Conservation (phyloP, 1,284 basidiomycete genomes). For the Limonomyces culmigenus region DNA sequence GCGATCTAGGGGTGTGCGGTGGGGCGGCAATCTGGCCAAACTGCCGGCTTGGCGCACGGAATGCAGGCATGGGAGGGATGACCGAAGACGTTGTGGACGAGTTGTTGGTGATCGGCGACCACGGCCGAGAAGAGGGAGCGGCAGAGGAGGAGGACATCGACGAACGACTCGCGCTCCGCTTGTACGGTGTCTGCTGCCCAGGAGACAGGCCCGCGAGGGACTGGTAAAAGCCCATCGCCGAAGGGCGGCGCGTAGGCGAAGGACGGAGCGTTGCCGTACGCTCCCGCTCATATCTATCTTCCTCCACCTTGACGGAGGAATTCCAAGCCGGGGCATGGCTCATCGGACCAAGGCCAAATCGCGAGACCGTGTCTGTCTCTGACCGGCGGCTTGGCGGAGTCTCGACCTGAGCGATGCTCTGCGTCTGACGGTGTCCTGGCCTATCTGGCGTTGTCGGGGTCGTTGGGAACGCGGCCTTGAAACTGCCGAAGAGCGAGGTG, state of each 20-base stretch:
- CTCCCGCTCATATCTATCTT: neutral
- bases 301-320: slow-evolving; percentile 55
- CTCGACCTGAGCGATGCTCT: slow-evolving; percentile 54
- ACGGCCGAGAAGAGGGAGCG: too few relatives aligned
- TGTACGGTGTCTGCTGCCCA: slow-evolving; percentile 24
- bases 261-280: slow-evolving; percentile 12
- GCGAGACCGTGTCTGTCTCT: slow-evolving; percentile 8
- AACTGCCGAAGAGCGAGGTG: slow-evolving; percentile 37
- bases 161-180: slow-evolving; percentile 49
- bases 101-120: slow-evolving; percentile 61
- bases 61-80: slow-evolving; percentile 18
- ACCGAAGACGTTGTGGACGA: slow-evolving; percentile 50
- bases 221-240: slow-evolving; percentile 19
- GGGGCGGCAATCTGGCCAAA: slow-evolving; percentile 20
- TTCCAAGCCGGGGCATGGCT: slow-evolving; percentile 46
- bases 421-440: slow-evolving; percentile 46
- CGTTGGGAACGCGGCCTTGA: slow-evolving; percentile 19
- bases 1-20: slow-evolving; percentile 24
- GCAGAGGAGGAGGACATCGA: slow-evolving; percentile 67
- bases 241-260: slow-evolving; percentile 20
- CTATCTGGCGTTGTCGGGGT: slow-evolving; percentile 37
- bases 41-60: slow-evolving; percentile 12
- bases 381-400: slow-evolving; percentile 31
- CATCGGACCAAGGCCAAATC: slow-evolving; percentile 20
- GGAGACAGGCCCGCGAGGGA: slow-evolving; percentile 28